phyloP scores from a whole-genome alignment of 331 rosid genomes.

The Cydonia oblonga region DNA sequence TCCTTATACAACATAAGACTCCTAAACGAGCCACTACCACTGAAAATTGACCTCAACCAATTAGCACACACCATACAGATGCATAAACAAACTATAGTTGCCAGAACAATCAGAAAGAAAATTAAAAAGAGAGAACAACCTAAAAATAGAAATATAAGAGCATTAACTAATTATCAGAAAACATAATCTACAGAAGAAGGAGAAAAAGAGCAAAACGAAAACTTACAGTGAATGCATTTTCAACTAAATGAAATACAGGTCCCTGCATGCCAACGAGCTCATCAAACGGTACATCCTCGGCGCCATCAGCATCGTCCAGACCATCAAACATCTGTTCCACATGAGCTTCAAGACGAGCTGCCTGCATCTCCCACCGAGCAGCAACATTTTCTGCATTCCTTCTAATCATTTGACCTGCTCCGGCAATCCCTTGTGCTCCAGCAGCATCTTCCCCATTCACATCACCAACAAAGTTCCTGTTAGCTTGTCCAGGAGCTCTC shows the following conservation, averaged over 20 bases:
- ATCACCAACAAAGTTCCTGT: constrained; percentile 66
- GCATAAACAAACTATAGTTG: not conserved
- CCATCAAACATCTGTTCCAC: constrained; percentile 99
- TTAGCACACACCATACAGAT: not conserved
- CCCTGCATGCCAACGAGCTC: constrained; percentile 99
- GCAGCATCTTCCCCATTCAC: constrained; percentile 81
- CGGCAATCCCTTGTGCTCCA: constrained; percentile 84
- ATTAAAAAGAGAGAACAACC: not conserved
- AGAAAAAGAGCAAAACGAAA: not conserved
- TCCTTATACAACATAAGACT: not conserved
- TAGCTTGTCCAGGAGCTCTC: constrained; percentile 85
- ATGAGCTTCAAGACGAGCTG: constrained; percentile 97
- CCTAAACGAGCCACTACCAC: not conserved
- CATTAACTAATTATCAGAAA: not conserved
- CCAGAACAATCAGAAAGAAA: not conserved
- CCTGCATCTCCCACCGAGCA: constrained; percentile 98
- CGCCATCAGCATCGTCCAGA: constrained; percentile 95
- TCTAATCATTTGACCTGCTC: constrained; percentile 86
- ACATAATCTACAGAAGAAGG: not conserved
- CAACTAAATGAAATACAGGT: constrained; percentile 98
- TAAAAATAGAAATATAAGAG: not conserved
- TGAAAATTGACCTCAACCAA: not conserved
- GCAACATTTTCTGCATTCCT: constrained; percentile 96
- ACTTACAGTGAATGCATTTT: constrained; percentile 97
- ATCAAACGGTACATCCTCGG: constrained; percentile 99